Base-by-base conservation (phyloP, 2,329 filamentous ascomycete genomes). In the Madurella fahalii region DNA sequence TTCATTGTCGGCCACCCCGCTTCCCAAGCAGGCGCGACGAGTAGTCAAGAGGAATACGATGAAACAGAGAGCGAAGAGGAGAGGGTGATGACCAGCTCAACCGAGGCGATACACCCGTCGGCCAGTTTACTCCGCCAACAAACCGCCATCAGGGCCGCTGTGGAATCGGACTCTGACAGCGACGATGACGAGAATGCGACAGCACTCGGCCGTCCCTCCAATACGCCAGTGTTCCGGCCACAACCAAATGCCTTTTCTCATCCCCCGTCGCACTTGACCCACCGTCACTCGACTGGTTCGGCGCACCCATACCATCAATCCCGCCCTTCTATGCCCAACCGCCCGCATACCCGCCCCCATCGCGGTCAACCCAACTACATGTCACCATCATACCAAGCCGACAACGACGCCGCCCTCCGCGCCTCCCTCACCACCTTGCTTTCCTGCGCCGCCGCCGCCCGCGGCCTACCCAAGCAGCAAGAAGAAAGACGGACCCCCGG, bases 241-340 rank as follows among this genome's bases (percentile, higher is more conserved):
- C 90, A 95, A 65, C 92, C 92, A 7, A 96, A 96, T 65, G 90
- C 88, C 39, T 96, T 96, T 69, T 89, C 90, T 0, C 91, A 96
- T 65, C 90, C 90, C 2, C 87, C 88, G 1, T 76, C 77, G 13
- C 68, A 77, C 60, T 60, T 76, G 9, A 71, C 72, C 46, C 74
- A 78, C 43, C 72, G 78, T 54, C 74, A 80, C 61, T 81, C 80
- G 11, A 71, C 77, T 32, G 74, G 71, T 54, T 78, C 77, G 9
- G 68, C 73, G 54, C 74, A 75, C 63, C 73, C 76, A 20, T 72
- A 75, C 47, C 77, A 75, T 64, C 73, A 76, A 49, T 74, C 76
- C 32, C 75, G 80, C 56, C 74, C 77, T 11, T 74, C 76, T 2
- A 74, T 80, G 56, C 68, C 72, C 13, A 74, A 76, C 49, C 74